Evolutionary conservation across 208 protist genomes (phyloP).

Genomic region (Blastocrithidia nonstop): DNA sequence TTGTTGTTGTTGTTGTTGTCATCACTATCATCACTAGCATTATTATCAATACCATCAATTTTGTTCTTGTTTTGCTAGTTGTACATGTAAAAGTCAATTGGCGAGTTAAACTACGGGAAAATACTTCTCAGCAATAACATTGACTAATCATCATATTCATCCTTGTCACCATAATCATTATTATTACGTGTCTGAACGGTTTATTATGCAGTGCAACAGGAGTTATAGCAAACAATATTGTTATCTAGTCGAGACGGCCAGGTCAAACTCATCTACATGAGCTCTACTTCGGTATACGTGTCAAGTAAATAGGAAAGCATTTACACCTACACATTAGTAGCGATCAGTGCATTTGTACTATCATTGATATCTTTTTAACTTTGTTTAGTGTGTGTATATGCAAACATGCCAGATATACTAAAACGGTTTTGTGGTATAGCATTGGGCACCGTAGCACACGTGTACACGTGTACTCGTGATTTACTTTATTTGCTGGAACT

Average conservation of each 20-base stretch:
- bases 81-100: too few species aligned
- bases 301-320: constrained; percentile 68
- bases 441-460: constrained; percentile 24
- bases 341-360: constrained; percentile 20
- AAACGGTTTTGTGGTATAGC: constrained; percentile 35
- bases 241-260: constrained; percentile 68
- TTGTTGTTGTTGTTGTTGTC: constrained; percentile 4
- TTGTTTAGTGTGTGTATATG: constrained; percentile 13
- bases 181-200: constrained; percentile 10
- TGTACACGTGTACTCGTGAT: constrained; percentile 8
- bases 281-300: constrained; percentile 55
- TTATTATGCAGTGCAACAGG: background rate
- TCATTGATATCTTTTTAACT: constrained; percentile 1
- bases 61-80: too few species aligned
- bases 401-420: too few species aligned
- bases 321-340: constrained; percentile 56
- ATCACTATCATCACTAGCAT: too few species aligned
- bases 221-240: constrained; percentile 15
- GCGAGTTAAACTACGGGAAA: constrained; percentile 46
- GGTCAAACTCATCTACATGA: constrained; percentile 25
- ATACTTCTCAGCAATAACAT: constrained; percentile 46
- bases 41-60: too few species aligned
- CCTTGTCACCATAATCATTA: too few species aligned
- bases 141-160: too few species aligned
- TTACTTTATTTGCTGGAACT: too few species aligned